Evolutionary conservation across 768 basidiomycete genomes (phyloP).

Genomic region (Artomyces pyxidatus): DNA sequence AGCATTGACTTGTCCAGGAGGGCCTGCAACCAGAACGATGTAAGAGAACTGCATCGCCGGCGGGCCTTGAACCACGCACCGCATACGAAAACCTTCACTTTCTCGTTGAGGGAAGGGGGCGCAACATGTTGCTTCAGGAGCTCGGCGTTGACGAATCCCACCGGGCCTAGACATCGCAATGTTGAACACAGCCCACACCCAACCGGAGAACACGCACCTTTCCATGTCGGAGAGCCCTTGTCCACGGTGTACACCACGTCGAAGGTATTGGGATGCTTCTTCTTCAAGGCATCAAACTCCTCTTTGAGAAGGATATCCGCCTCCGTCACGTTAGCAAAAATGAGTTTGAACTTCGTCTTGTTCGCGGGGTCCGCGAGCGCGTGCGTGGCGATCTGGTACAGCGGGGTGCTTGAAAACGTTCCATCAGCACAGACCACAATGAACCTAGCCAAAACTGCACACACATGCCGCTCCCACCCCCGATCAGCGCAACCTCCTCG

Average conservation of each 20-base stretch:
- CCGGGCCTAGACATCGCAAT: constrained; percentile 35
- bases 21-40: constrained; percentile 44
- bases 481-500: constrained; percentile 81
- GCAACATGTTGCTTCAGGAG: constrained; percentile 69
- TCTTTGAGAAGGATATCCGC: constrained; percentile 83
- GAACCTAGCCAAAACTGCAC: constrained; percentile 17
- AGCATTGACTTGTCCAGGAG: constrained; percentile 83
- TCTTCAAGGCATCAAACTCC: constrained; percentile 63
- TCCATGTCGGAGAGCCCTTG: constrained; percentile 64
- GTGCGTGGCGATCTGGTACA: constrained; percentile 75
- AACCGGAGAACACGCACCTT: constrained; percentile 21
- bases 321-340: constrained; percentile 88
- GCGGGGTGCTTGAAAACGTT: constrained; percentile 50
- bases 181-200: not conserved
- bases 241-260: constrained; percentile 85
- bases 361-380: constrained; percentile 67
- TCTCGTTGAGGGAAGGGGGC: constrained; percentile 54
- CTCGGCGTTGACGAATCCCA: constrained; percentile 68
- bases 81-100: constrained; percentile 86
- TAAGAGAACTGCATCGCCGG: constrained; percentile 1
- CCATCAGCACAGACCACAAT: not conserved
- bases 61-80: constrained; percentile 37
- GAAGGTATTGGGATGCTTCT: constrained; percentile 61
- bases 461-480: constrained; percentile 90
- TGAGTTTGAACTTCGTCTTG: constrained; percentile 89